Evolutionary conservation across 2,329 filamentous ascomycete genomes (phyloP), one percentile per base, ranked within the genome.

Genomic region (Harringtonia lauricola): DNA sequence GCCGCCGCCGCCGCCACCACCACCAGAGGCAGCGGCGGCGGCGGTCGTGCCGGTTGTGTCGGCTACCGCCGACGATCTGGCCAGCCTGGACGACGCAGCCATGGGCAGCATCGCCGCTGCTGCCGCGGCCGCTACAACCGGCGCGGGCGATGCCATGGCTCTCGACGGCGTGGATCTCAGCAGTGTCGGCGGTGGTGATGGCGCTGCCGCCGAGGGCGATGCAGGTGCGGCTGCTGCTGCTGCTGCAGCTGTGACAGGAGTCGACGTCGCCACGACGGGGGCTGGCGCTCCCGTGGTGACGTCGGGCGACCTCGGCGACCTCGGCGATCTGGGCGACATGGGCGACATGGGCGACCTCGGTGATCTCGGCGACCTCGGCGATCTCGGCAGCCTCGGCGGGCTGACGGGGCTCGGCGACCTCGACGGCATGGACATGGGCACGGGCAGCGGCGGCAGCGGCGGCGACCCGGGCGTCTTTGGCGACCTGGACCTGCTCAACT

Each of bases 401-500:
- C 18, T 51, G 6, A 47, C 47, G 9, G 43, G 47, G 17, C 38
- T 51, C 15, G 42, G 41, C 17, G 44, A 44, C 38, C 36, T 44
- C 15, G 45, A 38, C 38, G 22, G 31, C 34, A 30, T 47, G n/a
- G 43, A 41, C 18, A 42, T 40, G 34, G 37, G 45, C 19, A 24
- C 41, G 35, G 39, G 37, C 36, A 10, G 34, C 41, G 29, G 42
- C 37, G 39, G 37, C 36, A 10, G 34, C 41, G 21, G 40, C 24
- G 12, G 38, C 22, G 39, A 47, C 24, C 22, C 28, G 26, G 33
- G 8, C 21, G 31, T 28, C 17, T 36, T 47, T 19, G 51, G 48
- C 18, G 50, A 52, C 21, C 42, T 53, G 28, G 49, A 53, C 26
- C 36, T 53, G 43, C 42, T 54, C 15, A 47, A 50, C 36, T 50